Evolutionary conservation across 495 filamentous ascomycete genomes (phyloP), one percentile per base, ranked within the genome.

Genomic region (Oidiodendron maius): DNA sequence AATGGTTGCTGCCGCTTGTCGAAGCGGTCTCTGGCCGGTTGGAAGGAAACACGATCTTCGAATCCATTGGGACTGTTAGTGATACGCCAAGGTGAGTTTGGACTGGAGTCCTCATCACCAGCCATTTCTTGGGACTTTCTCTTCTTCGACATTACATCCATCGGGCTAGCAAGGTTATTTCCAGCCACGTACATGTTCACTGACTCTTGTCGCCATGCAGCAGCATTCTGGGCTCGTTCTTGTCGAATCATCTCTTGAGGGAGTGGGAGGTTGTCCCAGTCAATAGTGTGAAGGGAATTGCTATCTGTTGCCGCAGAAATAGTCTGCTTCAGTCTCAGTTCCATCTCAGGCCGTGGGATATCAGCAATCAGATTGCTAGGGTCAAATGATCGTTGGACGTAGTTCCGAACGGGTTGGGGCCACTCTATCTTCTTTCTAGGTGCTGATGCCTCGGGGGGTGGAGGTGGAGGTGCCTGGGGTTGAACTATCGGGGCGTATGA

Each of bases 241-340:
- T 78, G 77, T 51, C 78, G 77, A 34, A 99, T 82, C 66, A 96
- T 77, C 46, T 85, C 67, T 66, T 99, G 93, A 0, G 93, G 93
- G n/a, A 97, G 67, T 13, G 86, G 84, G 70, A 90, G 72, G 17
- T 68, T 73, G 40, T 83, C 79, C 93, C 93, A 99, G 71, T 96
- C 78, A 51, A 86, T 77, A 13, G 68, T 71, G 59, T 81, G 71
- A 56, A 96, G 75, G 38, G 74, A 73, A 44, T 84, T 71, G 52
- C 65, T 71, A 53, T 89, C 82, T 48, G 86, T 87, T 30, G 88
- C 87, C 23, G 79, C 70, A 41, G 84, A 84, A 57, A 99, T 97
- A 57, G 89, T 81, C 18, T 84, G 63, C 67, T 91, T 95, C 44
- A 97, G 69, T 57, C 89, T 94, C 46, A 71, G 69, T 60, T 96